Base-by-base conservation (phyloP, 805 yeast species). In the Ogataea chonburiensis region DNA sequence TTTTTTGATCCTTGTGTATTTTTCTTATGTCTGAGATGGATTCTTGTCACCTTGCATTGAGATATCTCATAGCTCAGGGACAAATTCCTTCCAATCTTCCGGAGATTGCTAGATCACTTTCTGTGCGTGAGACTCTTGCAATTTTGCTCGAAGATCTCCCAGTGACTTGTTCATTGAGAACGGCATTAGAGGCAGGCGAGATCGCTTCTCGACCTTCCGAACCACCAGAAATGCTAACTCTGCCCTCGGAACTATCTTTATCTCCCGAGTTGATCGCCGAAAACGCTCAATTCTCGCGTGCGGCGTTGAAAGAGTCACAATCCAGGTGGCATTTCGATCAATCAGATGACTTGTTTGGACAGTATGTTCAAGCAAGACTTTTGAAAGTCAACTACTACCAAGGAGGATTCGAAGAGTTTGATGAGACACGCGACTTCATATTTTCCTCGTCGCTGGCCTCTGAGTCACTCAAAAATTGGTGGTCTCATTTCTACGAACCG, bases 401-500 rank as follows among this genome's bases (percentile, higher is more conserved):
- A 4, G 34, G 42, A 5, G 39, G 39, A n/a, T 38, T 37, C 17
- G 13, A 18, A 8, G 24, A 19, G 5, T n/a, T n/a, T 7, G 24
- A 12, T 3, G 17, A 20, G 8, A 11, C 31, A 7, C 13, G 46
- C 19, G 15, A 34, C 1, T 25, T 42, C 5, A 25, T 45, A 3
- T 18, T 24, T 6, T 7, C 24, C 5, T 24, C 39, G 3, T 15
- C 39, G 4, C 9, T 23, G 3, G 16, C 37, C 1, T 24, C 45
- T 3, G 23, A 17, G n/a, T 10, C 20, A 2, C 31, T 55, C 12
- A 31, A 41, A 3, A 28, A 22, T 10, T 57, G 63, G 61, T 22
- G 55, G 15, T 13, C 19, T 5, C 47, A 47, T 5, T 46, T 51
- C 24, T 54, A 52, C 17, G 27, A 12, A 4, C 63, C 64, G 1